Evolutionary conservation across 2,329 filamentous ascomycete genomes (phyloP).

Genomic region (Cytospora chrysosperma): DNA sequence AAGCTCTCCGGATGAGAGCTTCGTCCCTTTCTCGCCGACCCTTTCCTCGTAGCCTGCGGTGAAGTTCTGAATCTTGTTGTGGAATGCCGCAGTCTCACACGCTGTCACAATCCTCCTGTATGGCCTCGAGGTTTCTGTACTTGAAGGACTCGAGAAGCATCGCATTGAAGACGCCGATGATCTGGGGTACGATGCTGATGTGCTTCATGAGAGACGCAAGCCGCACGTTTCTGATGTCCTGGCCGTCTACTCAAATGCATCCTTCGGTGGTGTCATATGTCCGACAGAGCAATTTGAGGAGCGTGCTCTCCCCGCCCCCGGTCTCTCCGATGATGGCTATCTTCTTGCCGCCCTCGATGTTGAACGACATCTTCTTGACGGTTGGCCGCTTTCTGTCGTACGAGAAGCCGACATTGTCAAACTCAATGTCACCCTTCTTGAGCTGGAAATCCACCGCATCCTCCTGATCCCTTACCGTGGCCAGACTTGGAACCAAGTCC

Average conservation of each 20-base stretch:
- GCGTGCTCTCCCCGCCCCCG: conserved; percentile 62
- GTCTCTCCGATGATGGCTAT: conserved; percentile 62
- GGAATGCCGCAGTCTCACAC: conserved; percentile 60
- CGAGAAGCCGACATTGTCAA: conserved; percentile 53
- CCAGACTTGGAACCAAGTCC: neutral
- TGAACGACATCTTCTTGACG: conserved; percentile 49
- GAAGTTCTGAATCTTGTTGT: conserved; percentile 62
- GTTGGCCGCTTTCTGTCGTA: conserved; percentile 55
- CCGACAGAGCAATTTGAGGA: conserved; percentile 59
- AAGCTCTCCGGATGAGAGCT: conserved; percentile 50
- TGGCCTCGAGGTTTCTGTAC: conserved; percentile 61
- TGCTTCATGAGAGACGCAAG: conserved; percentile 56
- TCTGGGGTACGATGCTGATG: conserved; percentile 65
- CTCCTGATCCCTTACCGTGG: conserved; percentile 47
- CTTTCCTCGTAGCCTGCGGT: conserved; percentile 48
- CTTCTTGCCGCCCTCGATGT: conserved; percentile 51
- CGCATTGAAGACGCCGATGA: conserved; percentile 62
- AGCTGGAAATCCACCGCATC: conserved; percentile 45
- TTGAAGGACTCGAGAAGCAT: conserved; percentile 64
- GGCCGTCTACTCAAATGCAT: conserved; percentile 55
- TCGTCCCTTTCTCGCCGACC: conserved; percentile 49
- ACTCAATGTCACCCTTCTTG: conserved; percentile 49
- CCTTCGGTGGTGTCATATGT: conserved; percentile 59
- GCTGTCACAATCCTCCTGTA: conserved; percentile 60
- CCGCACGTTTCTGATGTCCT: conserved; percentile 59